A percentile compares a stretch with the other conserved stretches of the same genome.
These are phyloP conservation scores for Erucastrum elatum DNA, from an alignment of 345 rosid species.

Conservation along the genomic window DNA sequence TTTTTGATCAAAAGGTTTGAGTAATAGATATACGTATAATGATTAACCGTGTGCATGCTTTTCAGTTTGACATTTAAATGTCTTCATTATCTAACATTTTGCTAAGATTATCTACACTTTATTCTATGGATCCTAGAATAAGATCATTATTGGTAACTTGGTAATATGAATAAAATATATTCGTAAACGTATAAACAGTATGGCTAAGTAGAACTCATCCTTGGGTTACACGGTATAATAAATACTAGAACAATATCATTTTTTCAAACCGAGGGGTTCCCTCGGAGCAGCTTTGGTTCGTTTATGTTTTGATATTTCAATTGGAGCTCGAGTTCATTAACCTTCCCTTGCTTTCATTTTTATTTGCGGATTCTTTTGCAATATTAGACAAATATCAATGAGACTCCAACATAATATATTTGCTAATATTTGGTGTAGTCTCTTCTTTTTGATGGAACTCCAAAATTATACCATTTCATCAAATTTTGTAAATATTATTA, in stretches of 20 bases:
- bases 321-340: neutral
- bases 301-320: neutral
- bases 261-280: neutral
- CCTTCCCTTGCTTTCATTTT: neutral
- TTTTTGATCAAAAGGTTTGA: neutral
- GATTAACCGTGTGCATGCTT: constrained; percentile 41
- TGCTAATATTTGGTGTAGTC: no score
- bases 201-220: neutral
- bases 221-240: neutral
- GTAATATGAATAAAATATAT: no score
- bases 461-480: no score
- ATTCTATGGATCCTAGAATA: constrained; percentile 1
- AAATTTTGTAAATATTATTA: no score
- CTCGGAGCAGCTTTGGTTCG: neutral
- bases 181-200: neutral
- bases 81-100: constrained; percentile 4
- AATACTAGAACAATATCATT: neutral
- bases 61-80: constrained; percentile 12
- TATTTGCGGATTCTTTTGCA: neutral
- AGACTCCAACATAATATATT: no score
- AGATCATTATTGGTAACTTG: neutral
- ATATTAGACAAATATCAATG: no score
- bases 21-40: neutral
- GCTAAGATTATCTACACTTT: neutral
- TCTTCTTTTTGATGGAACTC: no score